Base-by-base conservation (phyloP, 2,329 filamentous ascomycete species). In the Fusarium bactridioides region DNA sequence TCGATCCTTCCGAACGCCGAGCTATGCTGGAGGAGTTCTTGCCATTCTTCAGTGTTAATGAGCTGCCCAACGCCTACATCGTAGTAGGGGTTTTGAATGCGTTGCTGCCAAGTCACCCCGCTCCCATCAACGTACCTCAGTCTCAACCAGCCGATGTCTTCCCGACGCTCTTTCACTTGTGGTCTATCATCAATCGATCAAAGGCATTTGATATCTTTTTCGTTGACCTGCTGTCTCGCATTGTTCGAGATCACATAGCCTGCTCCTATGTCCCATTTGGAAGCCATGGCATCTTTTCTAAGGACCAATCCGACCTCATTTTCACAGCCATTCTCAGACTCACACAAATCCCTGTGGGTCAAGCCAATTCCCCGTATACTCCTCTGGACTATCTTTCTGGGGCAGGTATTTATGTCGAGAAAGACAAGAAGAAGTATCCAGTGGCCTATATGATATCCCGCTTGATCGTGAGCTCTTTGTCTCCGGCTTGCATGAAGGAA, bases 91-190 rank as follows among this genome's bases (percentile, higher is more conserved):
- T 95, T 67, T 86, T 99, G 77, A 98, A 97, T 77, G 85, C 97
- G 72, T 86, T 99, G 77, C 87, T 99, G 69, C 96, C 96, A 23
- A 98, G 95, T 12, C 90, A 91, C 40, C 91, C 94, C 4, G 90
- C 92, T 6, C 92, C 94, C 8, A 87, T 90, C 31, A 90, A 90
- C 35, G 89, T 92, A 75, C 85, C 87, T 37, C 90, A 94, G 75
- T 89, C 97, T n/a, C 91, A 94, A 75, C 95, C 96, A 2, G 92
- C 95, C 74, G 91, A 95, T 78, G 95, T 97, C 78, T 84, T 98
- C 40, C 96, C 96, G 7, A 97, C 95, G 1, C 92, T 97, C 76
- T 99, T 99, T 85, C 96, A 99, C 81, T 84, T 98, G 4, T 99
- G 96, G 96, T 96, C 95, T 3, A 86, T 98, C 45, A 91, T 98